phyloP scores from a whole-genome alignment of 1,284 basidiomycete species.

The Ceratobasidium sp. region DNA sequence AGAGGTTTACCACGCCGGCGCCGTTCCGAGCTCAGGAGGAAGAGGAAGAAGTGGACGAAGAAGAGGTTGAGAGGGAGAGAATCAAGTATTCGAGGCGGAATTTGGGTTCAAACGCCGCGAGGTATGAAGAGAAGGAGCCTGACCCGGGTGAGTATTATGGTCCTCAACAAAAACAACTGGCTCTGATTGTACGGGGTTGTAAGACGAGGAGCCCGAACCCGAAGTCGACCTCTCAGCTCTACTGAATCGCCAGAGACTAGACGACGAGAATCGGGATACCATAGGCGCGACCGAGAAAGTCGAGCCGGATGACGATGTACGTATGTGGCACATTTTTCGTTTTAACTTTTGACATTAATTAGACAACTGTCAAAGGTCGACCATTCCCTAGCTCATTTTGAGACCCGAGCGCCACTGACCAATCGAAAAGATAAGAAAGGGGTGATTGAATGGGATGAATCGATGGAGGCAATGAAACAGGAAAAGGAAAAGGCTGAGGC shows the following conservation, averaged over 20 bases:
- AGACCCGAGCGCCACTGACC: constrained; percentile 50
- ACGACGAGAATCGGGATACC: constrained; percentile 60
- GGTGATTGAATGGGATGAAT: constrained; percentile 74
- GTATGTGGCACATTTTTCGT: background rate
- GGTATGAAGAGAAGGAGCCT: constrained; percentile 73
- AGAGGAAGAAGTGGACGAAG: constrained; percentile 42
- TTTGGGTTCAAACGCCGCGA: constrained; percentile 76
- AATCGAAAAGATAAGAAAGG: constrained; percentile 64
- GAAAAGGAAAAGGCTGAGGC: constrained; percentile 82
- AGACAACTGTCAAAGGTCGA: constrained; percentile 64
- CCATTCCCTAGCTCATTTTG: constrained; percentile 66
- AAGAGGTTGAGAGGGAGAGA: constrained; percentile 40
- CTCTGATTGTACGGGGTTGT: constrained; percentile 59
- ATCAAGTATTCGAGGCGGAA: constrained; percentile 69
- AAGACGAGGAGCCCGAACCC: constrained; percentile 72
- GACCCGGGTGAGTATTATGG: constrained; percentile 65
- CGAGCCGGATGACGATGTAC: constrained; percentile 62
- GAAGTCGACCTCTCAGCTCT: constrained; percentile 79
- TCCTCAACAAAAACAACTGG: background rate
- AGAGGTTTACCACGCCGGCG: constrained; percentile 42
- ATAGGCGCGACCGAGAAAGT: constrained; percentile 50
- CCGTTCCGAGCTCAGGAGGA: constrained; percentile 42
- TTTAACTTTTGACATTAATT: constrained; percentile 22
- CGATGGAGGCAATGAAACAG: constrained; percentile 72
- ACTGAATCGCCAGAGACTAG: constrained; percentile 71